A percentile compares a stretch with the other conserved stretches of the same genome.
These are phyloP conservation scores for Leccinum longicurvipes DNA, from an alignment of 768 basidiomycete genomes.

Conservation along the genomic window DNA sequence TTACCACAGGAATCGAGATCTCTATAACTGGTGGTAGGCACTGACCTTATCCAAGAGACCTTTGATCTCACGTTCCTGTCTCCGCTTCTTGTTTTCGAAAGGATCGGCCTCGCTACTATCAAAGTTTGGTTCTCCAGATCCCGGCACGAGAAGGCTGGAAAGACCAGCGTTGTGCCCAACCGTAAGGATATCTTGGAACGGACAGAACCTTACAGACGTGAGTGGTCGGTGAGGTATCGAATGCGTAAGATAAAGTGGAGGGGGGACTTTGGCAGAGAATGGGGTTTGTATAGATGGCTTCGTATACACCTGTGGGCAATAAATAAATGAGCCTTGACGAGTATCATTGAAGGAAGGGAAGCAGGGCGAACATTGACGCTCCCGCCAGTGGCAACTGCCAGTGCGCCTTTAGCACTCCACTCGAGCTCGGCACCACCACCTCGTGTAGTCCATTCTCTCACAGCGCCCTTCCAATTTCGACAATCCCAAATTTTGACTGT, in stretches of 20 bases:
- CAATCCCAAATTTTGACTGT: conserved; percentile 96
- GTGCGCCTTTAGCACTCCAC: conserved; percentile 82
- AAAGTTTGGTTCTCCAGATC: conserved; percentile 91
- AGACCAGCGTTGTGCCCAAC: conserved; percentile 78
- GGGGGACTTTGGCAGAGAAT: conserved; percentile 46
- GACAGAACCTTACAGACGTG: conserved; percentile 75
- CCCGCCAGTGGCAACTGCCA: conserved; percentile 81
- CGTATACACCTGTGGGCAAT: conserved; percentile 59
- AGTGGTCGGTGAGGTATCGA: conserved; percentile 79
- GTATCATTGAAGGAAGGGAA: not conserved
- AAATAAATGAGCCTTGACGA: not conserved
- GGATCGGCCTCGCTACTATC: conserved; percentile 94
- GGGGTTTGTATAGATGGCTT: conserved; percentile 61
- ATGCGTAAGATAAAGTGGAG: conserved; percentile 88
- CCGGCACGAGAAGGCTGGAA: conserved; percentile 85
- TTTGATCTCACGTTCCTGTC: conserved; percentile 90
- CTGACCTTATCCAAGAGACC: conserved; percentile 81
- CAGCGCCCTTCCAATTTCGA: conserved; percentile 88
- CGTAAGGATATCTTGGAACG: conserved; percentile 82
- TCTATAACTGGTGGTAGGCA: not conserved
- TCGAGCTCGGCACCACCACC: conserved; percentile 67
- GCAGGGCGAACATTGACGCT: conserved; percentile 65
- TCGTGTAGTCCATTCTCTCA: conserved; percentile 75
- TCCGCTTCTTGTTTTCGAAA: conserved; percentile 77
- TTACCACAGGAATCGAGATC: not conserved